phyloP scores from a whole-genome alignment of 306 rosid genomes.

The Rosa rugosa region DNA sequence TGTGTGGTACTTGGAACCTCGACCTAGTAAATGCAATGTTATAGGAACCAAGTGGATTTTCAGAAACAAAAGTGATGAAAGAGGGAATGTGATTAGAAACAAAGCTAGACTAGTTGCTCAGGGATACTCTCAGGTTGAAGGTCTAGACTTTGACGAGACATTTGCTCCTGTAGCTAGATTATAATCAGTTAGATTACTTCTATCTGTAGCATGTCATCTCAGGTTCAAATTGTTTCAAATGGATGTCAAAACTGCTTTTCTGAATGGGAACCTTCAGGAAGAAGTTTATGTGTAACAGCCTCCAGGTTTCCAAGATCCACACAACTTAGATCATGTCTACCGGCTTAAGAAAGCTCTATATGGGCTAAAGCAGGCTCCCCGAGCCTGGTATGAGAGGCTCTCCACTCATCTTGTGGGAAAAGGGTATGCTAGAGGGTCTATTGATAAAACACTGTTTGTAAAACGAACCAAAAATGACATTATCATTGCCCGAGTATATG shows the following conservation, averaged over 20 bases:
- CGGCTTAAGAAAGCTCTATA: not conserved
- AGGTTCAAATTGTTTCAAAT: not conserved
- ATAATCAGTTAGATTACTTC: not conserved
- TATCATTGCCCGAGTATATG: no score
- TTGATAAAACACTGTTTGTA: no score
- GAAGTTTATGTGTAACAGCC: not conserved
- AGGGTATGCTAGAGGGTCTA: no score
- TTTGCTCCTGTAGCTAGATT: no score
- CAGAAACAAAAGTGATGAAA: no score
- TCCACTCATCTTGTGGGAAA: no score
- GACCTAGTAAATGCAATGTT: not conserved
- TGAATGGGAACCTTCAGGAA: not conserved
- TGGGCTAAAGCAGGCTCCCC: not conserved
- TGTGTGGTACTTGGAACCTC: not conserved
- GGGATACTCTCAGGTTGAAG: no score
- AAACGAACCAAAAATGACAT: no score
- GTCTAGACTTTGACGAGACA: no score
- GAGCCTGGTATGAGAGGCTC: not conserved
- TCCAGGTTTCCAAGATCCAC: not conserved
- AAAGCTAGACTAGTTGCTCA: no score
- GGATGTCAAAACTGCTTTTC: not conserved
- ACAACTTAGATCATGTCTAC: not conserved
- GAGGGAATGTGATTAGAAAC: no score
- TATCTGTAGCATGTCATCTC: not conserved
- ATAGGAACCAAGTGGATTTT: no score